These are phyloP conservation scores for Chytriomyces sp. DNA, from an alignment of 192 early-diverging fungal genomes.

Conservation along the genomic window DNA sequence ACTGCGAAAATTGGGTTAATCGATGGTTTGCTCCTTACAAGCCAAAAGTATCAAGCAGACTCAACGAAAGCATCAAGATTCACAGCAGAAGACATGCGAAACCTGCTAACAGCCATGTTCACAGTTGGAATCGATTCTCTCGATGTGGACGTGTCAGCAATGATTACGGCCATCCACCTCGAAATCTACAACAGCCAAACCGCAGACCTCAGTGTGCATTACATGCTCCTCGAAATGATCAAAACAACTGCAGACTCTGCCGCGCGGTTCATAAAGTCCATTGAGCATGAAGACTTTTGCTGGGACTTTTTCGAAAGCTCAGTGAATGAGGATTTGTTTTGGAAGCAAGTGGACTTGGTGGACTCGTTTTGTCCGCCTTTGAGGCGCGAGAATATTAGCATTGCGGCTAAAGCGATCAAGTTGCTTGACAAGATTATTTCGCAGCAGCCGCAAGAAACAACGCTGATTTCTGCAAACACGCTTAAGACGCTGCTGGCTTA, in stretches of 20 bases:
- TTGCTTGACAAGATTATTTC: too few relatives aligned
- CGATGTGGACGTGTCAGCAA: slow-evolving; percentile 11
- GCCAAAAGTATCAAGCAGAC: slow-evolving; percentile 15
- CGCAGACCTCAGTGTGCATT: neutral
- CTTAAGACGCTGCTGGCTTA: too few relatives aligned
- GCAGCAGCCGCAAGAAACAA: too few relatives aligned
- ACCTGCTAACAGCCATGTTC: slow-evolving; percentile 35
- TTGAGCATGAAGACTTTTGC: neutral
- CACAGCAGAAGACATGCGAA: neutral
- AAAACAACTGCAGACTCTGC: too few relatives aligned
- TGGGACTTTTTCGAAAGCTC: too few relatives aligned
- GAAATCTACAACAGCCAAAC: slow-evolving; percentile 21
- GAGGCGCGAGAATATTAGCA: too few relatives aligned
- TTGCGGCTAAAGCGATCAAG: too few relatives aligned
- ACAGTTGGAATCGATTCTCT: slow-evolving; percentile 21
- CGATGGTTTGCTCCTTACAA: slow-evolving; percentile 7
- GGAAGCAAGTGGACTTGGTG: too few relatives aligned
- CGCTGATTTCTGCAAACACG: too few relatives aligned
- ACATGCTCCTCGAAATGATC: too few relatives aligned
- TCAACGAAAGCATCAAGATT: neutral
- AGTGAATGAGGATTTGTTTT: too few relatives aligned
- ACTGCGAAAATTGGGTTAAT: neutral
- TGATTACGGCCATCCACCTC: slow-evolving; percentile 1
- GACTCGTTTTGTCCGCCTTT: too few relatives aligned
- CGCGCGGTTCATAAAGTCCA: neutral